A percentile compares a stretch with the other conserved stretches of the same genome.
These are phyloP conservation scores for Geranomyces michiganensis DNA, from an alignment of 192 early-diverging fungal genomes.

Conservation along the genomic window DNA sequence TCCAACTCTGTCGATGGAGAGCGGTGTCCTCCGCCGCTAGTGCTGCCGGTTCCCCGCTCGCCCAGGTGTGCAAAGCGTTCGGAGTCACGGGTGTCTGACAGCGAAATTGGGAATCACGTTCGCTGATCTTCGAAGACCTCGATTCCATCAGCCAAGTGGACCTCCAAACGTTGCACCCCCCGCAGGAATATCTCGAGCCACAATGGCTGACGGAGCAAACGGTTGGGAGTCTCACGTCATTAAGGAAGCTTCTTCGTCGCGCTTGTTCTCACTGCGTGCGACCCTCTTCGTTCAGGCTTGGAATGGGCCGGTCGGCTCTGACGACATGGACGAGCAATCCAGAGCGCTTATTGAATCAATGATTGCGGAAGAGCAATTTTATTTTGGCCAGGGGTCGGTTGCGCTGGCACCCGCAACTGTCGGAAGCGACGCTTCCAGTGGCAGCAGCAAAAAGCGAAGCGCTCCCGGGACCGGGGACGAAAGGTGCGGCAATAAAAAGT, in stretches of 20 bases:
- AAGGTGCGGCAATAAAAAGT: not conserved
- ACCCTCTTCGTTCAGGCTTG: too few species aligned
- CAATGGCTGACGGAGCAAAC: slow-evolving; percentile 19
- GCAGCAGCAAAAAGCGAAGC: not conserved
- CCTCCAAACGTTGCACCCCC: not conserved
- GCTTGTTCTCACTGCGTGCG: too few species aligned
- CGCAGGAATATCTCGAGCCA: slow-evolving; percentile 23
- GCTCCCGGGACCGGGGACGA: too few species aligned
- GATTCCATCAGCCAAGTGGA: not conserved
- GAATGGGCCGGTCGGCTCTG: not conserved
- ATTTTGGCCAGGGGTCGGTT: slow-evolving; percentile 46
- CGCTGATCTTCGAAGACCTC: not conserved
- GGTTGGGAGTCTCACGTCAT: not conserved
- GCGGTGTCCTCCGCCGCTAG: not conserved
- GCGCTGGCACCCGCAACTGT: not conserved
- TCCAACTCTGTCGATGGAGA: not conserved
- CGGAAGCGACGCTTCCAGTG: not conserved
- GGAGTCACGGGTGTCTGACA: not conserved
- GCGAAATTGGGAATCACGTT: not conserved
- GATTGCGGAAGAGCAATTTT: slow-evolving; percentile 66
- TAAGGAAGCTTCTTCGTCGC: not conserved
- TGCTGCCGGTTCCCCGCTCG: not conserved
- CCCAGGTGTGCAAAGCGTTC: not conserved
- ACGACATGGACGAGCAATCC: slow-evolving; percentile 59
- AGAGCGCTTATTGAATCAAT: slow-evolving; percentile 60